Percentiles rank a stretch among this genome's conserved stretches.
Conservation (phyloP, 1,139 yeast species). For the Candida gigantensis region DNA sequence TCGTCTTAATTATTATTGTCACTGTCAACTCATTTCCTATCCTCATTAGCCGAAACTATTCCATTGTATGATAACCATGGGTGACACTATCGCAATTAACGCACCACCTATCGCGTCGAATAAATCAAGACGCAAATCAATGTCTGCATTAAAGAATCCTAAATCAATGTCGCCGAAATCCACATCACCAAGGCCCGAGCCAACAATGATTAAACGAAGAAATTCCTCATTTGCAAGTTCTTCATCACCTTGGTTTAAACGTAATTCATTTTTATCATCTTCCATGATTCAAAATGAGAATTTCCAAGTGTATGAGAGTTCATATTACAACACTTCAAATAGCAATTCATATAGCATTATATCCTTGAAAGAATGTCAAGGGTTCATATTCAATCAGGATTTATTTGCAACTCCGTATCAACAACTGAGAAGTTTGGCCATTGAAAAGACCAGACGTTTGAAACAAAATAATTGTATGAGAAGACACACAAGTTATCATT, state of each 20-base stretch:
- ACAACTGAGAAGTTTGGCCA: conserved; percentile 51
- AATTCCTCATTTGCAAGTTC: conserved; percentile 49
- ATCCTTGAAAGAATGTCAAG: conserved; percentile 65
- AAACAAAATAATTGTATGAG: conserved; percentile 15
- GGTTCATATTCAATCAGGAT: conserved; percentile 74
- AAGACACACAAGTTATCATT: conserved; percentile 38
- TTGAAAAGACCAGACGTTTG: conserved; percentile 32
- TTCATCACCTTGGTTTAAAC: conserved; percentile 57
- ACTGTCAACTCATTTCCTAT: no score
- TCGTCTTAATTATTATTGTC: no score
- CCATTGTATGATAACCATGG: no score
- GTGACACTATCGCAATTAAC: neutral
- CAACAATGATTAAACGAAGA: conserved; percentile 25
- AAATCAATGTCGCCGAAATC: neutral
- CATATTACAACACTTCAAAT: conserved; percentile 28
- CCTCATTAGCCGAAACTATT: no score
- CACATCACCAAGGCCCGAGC: conserved; percentile 19
- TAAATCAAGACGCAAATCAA: conserved; percentile 14
- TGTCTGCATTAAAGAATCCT: conserved; percentile 11
- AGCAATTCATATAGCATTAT: conserved; percentile 42
- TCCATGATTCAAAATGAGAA: conserved; percentile 65
- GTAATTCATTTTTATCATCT: conserved; percentile 60
- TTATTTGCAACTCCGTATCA: conserved; percentile 68
- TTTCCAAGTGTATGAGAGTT: conserved; percentile 55
- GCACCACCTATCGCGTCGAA: conserved; percentile 6